Base-by-base conservation (phyloP, 2,329 filamentous ascomycete genomes). In the Zymoseptoria passerinii region DNA sequence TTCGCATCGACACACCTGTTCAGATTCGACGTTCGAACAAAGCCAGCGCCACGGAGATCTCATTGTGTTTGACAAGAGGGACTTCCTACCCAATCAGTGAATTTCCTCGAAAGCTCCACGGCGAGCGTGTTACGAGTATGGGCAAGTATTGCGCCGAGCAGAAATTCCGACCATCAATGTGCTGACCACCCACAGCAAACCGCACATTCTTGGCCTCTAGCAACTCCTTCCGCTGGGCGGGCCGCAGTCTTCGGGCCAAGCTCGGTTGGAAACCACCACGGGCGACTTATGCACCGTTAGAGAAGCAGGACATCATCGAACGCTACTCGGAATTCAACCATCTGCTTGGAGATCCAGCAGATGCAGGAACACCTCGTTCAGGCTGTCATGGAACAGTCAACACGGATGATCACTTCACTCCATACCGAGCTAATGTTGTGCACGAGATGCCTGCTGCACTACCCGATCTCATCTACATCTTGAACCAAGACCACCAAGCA, bases 31-130 rank as follows among this genome's bases (percentile, higher is more conserved):
- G 52, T 20, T 35, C 52, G 23, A 35, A 29, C 28, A 53, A 53
- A 35, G 40, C 29, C 7, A 35, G 27, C 40, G 52, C 40, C 16
- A 53, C 52, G 13, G 52, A 53, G 52, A 53, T 53, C 28, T 53
- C 52, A 18, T 35, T 53, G 5, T 53, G 52, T 40, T 40, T 53
- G 29, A 53, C 52, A 9, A 13, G 52, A 40, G 52, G 40, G 1
- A 53, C 52, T n/a, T 53, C 52, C 18, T 53, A 53, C 23, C 52
- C 52, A 35, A 28, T 53, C 28, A 53, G 52, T n/a, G 52, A 28
- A 9, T 53, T 53, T 10, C 52, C 52, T 16, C 29, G 52, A n/a
- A 53, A 53, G 27, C 29, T 53, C 13, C 52, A 53, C 40, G 52
- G 18, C 28, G 52, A 35, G n/a, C 29, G 40, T 18, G 52, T 53